These are phyloP conservation scores for Phytophthora niederhauseri DNA, from an alignment of 352 stramenopile genomes.

Conservation along the genomic window DNA sequence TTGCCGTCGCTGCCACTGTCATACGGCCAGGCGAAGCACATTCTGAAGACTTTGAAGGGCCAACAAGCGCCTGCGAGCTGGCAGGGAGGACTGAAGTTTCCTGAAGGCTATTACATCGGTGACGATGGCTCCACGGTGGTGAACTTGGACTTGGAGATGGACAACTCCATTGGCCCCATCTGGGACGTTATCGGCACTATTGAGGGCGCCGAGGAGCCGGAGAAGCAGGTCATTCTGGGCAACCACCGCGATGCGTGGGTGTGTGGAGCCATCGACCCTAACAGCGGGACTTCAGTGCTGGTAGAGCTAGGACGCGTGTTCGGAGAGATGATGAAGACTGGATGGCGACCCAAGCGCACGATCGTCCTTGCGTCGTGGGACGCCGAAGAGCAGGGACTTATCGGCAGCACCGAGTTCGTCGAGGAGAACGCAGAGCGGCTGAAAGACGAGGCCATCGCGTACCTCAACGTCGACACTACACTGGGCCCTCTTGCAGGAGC, in stretches of 20 bases:
- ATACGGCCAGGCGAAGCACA: constrained; percentile 77
- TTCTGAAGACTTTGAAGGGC: constrained; percentile 66
- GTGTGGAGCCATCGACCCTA: constrained; percentile 86
- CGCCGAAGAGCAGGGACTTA: constrained; percentile 84
- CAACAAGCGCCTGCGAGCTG: constrained; percentile 54
- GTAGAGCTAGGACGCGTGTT: constrained; percentile 79
- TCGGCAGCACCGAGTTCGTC: constrained; percentile 86
- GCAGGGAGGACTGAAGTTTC: constrained; percentile 59
- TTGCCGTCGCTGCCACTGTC: constrained; percentile 75
- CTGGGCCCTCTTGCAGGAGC: constrained; percentile 57
- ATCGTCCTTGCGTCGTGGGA: constrained; percentile 88
- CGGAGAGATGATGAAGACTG: constrained; percentile 57
- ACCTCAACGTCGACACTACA: constrained; percentile 88
- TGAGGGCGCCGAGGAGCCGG: constrained; percentile 48
- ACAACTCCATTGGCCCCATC: constrained; percentile 78
- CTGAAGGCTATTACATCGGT: constrained; percentile 70
- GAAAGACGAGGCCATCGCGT: constrained; percentile 66
- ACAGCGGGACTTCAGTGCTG: constrained; percentile 74
- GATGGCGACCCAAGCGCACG: constrained; percentile 74
- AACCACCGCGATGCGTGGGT: constrained; percentile 93
- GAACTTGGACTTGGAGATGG: constrained; percentile 66
- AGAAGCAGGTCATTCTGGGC: constrained; percentile 80
- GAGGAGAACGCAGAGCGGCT: constrained; percentile 66
- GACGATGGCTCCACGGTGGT: constrained; percentile 59
- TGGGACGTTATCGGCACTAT: constrained; percentile 91